Evolutionary conservation across 192 early-diverging fungal species (phyloP).

Genomic region (Thamnidium elegans): DNA sequence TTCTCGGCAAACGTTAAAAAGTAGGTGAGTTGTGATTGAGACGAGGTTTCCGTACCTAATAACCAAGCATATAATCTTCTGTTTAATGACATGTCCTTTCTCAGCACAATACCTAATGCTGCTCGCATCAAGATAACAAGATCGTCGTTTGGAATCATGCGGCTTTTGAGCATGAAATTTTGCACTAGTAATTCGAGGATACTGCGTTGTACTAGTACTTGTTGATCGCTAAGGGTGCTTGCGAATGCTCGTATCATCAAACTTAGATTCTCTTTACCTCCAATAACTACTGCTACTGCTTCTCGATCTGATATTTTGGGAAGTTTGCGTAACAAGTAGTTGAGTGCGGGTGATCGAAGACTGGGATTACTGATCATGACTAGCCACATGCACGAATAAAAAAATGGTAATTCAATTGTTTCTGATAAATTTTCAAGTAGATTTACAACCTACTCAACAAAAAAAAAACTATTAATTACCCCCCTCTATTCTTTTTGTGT

Average conservation of each 20-base stretch:
- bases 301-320: constrained; percentile 63
- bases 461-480: neutral
- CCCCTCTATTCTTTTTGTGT: no score
- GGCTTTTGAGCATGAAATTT: constrained; percentile 60
- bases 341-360: constrained; percentile 68
- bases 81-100: constrained; percentile 94
- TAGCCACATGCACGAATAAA: constrained; percentile 83
- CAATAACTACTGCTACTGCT: constrained; percentile 67
- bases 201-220: constrained; percentile 78
- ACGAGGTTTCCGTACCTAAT: constrained; percentile 44
- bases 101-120: constrained; percentile 77
- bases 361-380: constrained; percentile 67
- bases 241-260: constrained; percentile 77
- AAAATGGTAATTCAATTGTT: constrained; percentile 70
- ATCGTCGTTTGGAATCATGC: constrained; percentile 64
- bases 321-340: constrained; percentile 74
- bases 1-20: constrained; percentile 54
- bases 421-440: constrained; percentile 66
- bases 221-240: constrained; percentile 66
- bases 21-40: constrained; percentile 43
- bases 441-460: constrained; percentile 32
- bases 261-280: constrained; percentile 55
- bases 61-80: constrained; percentile 91
- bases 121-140: constrained; percentile 63
- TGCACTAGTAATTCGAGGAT: constrained; percentile 80